phyloP scores from a whole-genome alignment of 345 rosid genomes.

The Hypericum perforatum region DNA sequence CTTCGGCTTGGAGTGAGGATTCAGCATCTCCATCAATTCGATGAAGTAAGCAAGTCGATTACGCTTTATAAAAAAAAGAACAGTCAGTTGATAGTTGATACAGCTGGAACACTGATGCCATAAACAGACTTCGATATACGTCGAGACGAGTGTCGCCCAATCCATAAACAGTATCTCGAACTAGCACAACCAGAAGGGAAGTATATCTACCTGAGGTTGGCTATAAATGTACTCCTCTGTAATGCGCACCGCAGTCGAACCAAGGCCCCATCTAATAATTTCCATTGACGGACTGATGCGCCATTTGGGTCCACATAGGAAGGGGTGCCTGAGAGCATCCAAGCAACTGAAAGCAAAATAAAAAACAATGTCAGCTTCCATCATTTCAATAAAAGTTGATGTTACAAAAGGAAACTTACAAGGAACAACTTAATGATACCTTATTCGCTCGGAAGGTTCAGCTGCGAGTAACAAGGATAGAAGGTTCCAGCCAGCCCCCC shows the following conservation, averaged over 20 bases:
- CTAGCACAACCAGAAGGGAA: background rate
- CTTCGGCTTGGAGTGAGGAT: slow-evolving; percentile 71
- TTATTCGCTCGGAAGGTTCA: slow-evolving; percentile 66
- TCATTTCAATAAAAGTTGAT: background rate
- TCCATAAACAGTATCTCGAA: too few species aligned
- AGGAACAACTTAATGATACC: slow-evolving; percentile 23
- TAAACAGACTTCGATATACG: too few species aligned
- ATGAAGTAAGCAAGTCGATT: slow-evolving; percentile 72
- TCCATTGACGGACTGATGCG: slow-evolving; percentile 81
- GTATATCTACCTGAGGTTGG: slow-evolving; percentile 50
- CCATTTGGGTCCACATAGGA: slow-evolving; percentile 94
- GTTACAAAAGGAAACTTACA: background rate
- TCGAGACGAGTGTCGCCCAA: too few species aligned
- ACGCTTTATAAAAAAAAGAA: slow-evolving; percentile 35
- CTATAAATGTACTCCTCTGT: slow-evolving; percentile 81
- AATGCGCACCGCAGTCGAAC: slow-evolving; percentile 83
- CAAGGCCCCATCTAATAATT: slow-evolving; percentile 91
- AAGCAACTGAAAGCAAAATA: slow-evolving; percentile 44
- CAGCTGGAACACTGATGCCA: background rate
- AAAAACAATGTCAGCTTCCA: slow-evolving; percentile 1
- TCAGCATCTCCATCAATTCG: slow-evolving; percentile 89
- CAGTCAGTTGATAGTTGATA: slow-evolving; percentile 15
- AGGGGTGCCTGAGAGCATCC: slow-evolving; percentile 89
- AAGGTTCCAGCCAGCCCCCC: slow-evolving; percentile 98
- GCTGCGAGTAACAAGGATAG: slow-evolving; percentile 70